Evolutionary conservation across 257 asterid species (phyloP).

Genomic region (Dorcoceras hygrometricum): DNA sequence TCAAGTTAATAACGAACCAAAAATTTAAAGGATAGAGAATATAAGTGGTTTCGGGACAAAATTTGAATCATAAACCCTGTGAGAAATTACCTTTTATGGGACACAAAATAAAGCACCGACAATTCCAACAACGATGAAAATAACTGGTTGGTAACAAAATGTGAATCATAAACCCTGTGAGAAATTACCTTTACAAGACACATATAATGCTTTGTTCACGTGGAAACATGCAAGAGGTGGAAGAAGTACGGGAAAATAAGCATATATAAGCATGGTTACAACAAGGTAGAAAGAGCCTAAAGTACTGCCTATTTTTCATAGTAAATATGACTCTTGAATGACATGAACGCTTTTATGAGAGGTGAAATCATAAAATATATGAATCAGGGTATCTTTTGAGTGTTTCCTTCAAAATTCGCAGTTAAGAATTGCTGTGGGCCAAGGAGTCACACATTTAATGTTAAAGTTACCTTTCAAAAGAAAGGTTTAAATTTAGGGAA

Average conservation of each 20-base stretch:
- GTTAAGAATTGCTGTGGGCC: background rate
- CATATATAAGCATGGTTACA: background rate
- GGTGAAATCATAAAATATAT: too few relatives aligned
- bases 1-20: background rate
- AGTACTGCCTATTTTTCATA: background rate
- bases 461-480: background rate
- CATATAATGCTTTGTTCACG: background rate
- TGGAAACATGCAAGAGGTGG: background rate
- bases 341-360: background rate
- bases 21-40: background rate
- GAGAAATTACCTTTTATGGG: background rate
- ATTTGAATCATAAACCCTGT: background rate
- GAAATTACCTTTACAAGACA: background rate
- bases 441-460: background rate
- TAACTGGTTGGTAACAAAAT: background rate
- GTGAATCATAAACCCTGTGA: background rate
- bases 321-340: background rate
- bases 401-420: background rate
- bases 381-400: background rate
- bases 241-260: background rate
- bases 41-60: background rate
- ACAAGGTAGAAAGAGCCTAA: background rate
- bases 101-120: too few relatives aligned
- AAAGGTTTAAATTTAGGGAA: background rate
- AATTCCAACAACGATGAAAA: too few relatives aligned